These are phyloP conservation scores for Mercurialis annua DNA, from an alignment of 345 rosid species.

Conservation along the genomic window DNA sequence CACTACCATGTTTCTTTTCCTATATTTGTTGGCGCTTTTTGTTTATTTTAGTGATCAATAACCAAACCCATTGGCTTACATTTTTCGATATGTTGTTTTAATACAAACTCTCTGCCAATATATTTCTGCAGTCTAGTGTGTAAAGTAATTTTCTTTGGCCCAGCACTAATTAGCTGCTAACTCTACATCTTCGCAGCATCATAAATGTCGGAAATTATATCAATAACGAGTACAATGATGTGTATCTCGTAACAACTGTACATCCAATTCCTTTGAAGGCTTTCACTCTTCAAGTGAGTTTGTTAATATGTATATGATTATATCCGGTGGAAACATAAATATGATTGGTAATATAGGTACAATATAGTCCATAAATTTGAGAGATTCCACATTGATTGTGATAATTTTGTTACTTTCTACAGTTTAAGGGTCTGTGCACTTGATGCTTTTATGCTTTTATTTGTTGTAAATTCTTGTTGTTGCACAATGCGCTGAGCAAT, in stretches of 20 bases:
- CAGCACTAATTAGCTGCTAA: not conserved
- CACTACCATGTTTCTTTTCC: no score
- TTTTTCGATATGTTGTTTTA: not conserved
- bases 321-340: not conserved
- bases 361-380: not conserved
- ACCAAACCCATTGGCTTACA: no score
- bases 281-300: slow-evolving; percentile 83
- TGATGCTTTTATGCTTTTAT: not conserved
- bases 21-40: no score
- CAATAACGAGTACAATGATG: slow-evolving; percentile 87
- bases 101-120: not conserved
- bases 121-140: not conserved
- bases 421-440: not conserved
- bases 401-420: not conserved
- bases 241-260: slow-evolving; percentile 71
- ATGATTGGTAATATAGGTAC: not conserved
- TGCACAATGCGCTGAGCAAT: not conserved
- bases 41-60: no score
- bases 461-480: not conserved
- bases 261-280: slow-evolving; percentile 90
- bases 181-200: slow-evolving; percentile 46
- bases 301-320: not conserved
- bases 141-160: not conserved
- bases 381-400: not conserved
- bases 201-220: slow-evolving; percentile 74